Evolutionary conservation across 2,329 filamentous ascomycete genomes (phyloP), one percentile per base, ranked within the genome.

Genomic region (Tolypocladium album): DNA sequence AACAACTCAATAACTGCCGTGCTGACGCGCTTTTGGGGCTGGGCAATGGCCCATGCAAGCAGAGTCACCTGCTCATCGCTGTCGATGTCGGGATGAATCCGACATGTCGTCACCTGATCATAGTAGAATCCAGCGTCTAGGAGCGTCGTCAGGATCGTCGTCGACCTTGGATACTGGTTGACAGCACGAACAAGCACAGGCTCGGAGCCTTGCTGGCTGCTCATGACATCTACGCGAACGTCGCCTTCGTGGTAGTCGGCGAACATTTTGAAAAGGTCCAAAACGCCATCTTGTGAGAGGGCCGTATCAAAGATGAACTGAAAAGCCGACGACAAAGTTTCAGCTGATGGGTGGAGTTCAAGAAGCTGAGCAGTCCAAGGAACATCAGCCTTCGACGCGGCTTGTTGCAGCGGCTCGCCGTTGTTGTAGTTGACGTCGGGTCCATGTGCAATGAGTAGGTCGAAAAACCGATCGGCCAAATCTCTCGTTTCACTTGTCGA

Each of bases 1-100:
- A 88, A 73, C 56, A 83, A 70, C 62, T 81, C 75, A 59, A 89
- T 81, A 52, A 88, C 72, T 5, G 74, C 69, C 40, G 80, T 83
- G 69, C 83, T 86, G 57, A 88, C 77, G 62, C 79, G 79, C 69
- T 87, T 88, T 63, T 86, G 82, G 0, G 83, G 82, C 63, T 87
- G 84, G 8, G 82, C 72, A 58, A 88, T 74, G 0, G 83, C 79
- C 85, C 85, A 88, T 57, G 81, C 73, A 9, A 88, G 71, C 2
- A 86, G 73, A 1, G 82, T 82, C 53, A 85, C 76, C 12, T 76
- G 72, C 68, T 89, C 85, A 3, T 76, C 72, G 42, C 81, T 79
- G 1, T 79, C 76, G 0, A 78, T 61, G 13, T 78, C 75, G 0
- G 78, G 72, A 59, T 80, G 71, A 2, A 83, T 73, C 3, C 70